Base-by-base conservation (phyloP, 2,329 filamentous ascomycete genomes). In the Fusarium sp. region DNA sequence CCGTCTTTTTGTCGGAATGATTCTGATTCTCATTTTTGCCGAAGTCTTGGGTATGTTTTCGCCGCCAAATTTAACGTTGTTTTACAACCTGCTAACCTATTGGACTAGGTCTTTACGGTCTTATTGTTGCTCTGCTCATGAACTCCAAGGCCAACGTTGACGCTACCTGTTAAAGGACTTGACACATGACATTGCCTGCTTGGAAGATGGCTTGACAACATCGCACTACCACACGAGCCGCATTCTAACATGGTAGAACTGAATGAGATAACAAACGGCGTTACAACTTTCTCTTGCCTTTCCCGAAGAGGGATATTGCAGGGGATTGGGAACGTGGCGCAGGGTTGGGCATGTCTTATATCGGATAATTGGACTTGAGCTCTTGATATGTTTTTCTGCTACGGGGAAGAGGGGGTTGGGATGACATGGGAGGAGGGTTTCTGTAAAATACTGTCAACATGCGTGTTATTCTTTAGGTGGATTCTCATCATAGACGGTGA, bases 81-180 rank as follows among this genome's bases (percentile, higher is more conserved):
- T 23, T 21, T 25, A 4, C 9, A 14, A 7, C 10, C 49, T 27
- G 50, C 74, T 77, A 60, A 75, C 46, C 32, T 45, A 15, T 19
- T 10, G 39, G 2, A 23, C 10, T 62, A 95, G 92, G 94, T 95
- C 92, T 99, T 57, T 99, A 99, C 83, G 95, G 95, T 78, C 86
- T 99, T 74, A 99, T 99, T 78, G 95, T 99, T 70, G 95, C 95
- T 66, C 90, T 99, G 75, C 88, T 99, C 76, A 99, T 99, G 96
- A 99, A 98, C 91, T 96, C 95, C 57, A 96, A 95, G 84, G 91
- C 90, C 35, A 80, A 79, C 58, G 79, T 87, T 70, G 85, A 88
- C 72, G 84, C 83, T 70, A 75, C 68, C 59, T 93, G 90, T 36
- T 68, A 69, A 67, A 61, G 31, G 17, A 39, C 31, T 25, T 27